Base-by-base conservation (phyloP, 2,329 filamentous ascomycete genomes). In the Cercospora canescens region DNA sequence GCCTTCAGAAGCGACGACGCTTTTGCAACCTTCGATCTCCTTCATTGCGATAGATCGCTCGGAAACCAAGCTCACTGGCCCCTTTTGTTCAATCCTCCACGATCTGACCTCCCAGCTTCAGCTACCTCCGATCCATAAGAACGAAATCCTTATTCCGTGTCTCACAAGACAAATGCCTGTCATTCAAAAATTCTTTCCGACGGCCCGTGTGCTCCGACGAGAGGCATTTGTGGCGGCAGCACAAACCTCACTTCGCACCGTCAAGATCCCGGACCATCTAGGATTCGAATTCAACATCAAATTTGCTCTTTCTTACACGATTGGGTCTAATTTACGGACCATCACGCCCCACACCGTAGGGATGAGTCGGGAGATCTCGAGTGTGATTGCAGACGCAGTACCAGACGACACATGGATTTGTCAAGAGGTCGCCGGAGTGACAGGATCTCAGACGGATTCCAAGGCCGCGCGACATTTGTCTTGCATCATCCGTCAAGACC, bases 171-270 rank as follows among this genome's bases (percentile, higher is more conserved):
- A 64, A 32, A 24, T 59, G 39, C 57, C 62, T 24, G 56, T 56
- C 28, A 64, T 64, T 26, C 62, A 54, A 41, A 37, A 18, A 3
- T 45, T 60, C 57, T 64, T 60, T 11, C 41, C 55, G 6, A 37
- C 55, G 5, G 30, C 62, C 12, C 30, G 56, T 24, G 41, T 64
- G n/a, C 41, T 64, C 35, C 14, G 45, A 18, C 30, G 21, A 12
- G 56, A 60, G 18, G 62, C 62, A 41, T 24, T 64, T 14, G 28
- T 26, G 37, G 62, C 62, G 24, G 18, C 45, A 39, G 62, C 62
- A 52, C 62, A 64, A 37, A 55, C 45, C 28, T 64, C 62, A 14
- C 30, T 64, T 16, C 62, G 62, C 18, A 64, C 62, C 3, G 56
- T 64, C 28, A 37, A 32, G 18, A 39, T 60, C 6, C 62, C 62